These are phyloP conservation scores for Astraeus odoratus DNA, from an alignment of 768 basidiomycete species.

Conservation along the genomic window DNA sequence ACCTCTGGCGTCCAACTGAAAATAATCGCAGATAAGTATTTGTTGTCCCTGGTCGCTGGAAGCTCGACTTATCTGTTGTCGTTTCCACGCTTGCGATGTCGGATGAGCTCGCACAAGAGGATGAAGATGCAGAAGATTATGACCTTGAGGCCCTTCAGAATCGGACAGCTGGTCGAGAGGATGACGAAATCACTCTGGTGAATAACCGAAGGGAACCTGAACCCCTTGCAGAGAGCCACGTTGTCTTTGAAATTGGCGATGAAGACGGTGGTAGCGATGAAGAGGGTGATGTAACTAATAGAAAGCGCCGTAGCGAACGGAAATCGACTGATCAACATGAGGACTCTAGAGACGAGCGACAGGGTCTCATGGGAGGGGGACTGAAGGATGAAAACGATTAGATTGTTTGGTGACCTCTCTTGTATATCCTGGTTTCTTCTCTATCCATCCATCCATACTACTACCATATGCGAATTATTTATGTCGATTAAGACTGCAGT, in stretches of 20 bases:
- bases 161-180: slow-evolving; percentile 44
- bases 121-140: slow-evolving; percentile 90
- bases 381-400: slow-evolving; percentile 31
- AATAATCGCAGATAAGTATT: slow-evolving; percentile 77
- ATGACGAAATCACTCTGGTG: slow-evolving; percentile 68
- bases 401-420: slow-evolving; percentile 6
- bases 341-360: slow-evolving; percentile 48
- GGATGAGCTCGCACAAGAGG: slow-evolving; percentile 92
- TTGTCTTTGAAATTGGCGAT: slow-evolving; percentile 90
- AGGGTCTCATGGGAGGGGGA: slow-evolving; percentile 52
- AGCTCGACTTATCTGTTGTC: slow-evolving; percentile 14
- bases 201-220: slow-evolving; percentile 47
- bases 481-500: too few species aligned
- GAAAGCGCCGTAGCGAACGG: slow-evolving; percentile 32
- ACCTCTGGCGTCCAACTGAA: slow-evolving; percentile 89
- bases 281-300: slow-evolving; percentile 51
- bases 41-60: not conserved
- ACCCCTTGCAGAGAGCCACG: slow-evolving; percentile 52
- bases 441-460: slow-evolving; percentile 18
- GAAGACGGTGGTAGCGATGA: slow-evolving; percentile 65
- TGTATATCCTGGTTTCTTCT: not conserved
- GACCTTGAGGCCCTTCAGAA: slow-evolving; percentile 71
- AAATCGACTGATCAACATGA: slow-evolving; percentile 44
- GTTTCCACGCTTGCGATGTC: slow-evolving; percentile 82
- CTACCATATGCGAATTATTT: slow-evolving; percentile 30